phyloP scores from a whole-genome alignment of 2,329 filamentous ascomycete genomes.

The Penicillium thymicola region DNA sequence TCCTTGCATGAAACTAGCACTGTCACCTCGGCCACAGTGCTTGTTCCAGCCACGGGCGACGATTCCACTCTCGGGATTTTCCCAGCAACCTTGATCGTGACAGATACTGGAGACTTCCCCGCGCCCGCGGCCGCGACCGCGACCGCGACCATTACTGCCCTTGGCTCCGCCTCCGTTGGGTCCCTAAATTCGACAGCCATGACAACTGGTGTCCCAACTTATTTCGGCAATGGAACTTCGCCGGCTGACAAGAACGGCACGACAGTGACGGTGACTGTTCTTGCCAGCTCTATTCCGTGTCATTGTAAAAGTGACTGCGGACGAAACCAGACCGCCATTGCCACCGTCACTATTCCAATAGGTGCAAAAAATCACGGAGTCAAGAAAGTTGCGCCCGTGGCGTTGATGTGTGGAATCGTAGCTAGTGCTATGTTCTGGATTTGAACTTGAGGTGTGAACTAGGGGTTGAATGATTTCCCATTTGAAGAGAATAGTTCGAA shows the following conservation, averaged over 20 bases:
- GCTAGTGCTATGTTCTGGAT: neutral
- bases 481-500: neutral
- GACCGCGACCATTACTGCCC: neutral
- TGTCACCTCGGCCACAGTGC: neutral
- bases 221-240: neutral
- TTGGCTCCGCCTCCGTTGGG: neutral
- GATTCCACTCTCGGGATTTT: constrained; percentile 1
- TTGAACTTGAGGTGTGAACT: neutral
- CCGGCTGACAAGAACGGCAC: neutral
- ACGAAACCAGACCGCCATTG: neutral
- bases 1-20: neutral
- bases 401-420: neutral
- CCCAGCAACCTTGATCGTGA: constrained; percentile 1
- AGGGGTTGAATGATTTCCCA: neutral
- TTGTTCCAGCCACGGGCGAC: neutral
- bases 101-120: neutral
- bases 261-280: neutral
- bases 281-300: neutral
- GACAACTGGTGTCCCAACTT: neutral
- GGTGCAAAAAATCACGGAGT: neutral
- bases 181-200: neutral
- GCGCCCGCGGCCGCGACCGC: neutral
- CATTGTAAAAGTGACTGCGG: constrained; percentile 1
- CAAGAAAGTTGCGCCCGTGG: neutral
- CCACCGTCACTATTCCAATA: neutral